Evolutionary conservation across 2,329 filamentous ascomycete species (phyloP).

Genomic region (Monosporascus ibericus): DNA sequence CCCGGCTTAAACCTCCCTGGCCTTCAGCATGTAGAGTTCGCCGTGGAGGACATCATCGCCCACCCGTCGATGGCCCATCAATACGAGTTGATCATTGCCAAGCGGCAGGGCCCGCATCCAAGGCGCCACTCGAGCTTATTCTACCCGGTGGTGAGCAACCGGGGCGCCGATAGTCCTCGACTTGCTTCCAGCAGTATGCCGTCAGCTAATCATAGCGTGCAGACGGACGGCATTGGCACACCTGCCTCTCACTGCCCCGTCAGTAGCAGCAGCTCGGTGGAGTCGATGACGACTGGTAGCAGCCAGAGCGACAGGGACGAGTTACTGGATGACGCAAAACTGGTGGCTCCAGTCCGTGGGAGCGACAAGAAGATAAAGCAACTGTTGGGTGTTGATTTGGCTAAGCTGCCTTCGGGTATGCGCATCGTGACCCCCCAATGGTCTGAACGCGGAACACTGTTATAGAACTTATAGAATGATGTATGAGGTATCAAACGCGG

Average conservation of each 20-base stretch:
- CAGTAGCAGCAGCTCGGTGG: slow-evolving; percentile 18
- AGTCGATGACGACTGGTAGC: slow-evolving; percentile 22
- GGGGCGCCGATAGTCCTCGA: background rate
- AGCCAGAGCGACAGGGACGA: slow-evolving; percentile 21
- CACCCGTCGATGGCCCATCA: slow-evolving; percentile 45
- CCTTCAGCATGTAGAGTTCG: slow-evolving; percentile 29
- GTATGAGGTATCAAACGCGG: background rate
- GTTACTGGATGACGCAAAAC: slow-evolving; percentile 4
- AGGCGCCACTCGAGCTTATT: slow-evolving; percentile 15
- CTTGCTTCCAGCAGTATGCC: too few relatives aligned
- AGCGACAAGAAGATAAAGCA: slow-evolving; percentile 1
- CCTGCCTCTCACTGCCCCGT: background rate
- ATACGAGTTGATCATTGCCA: slow-evolving; percentile 33
- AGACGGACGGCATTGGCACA: background rate
- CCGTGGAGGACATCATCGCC: slow-evolving; percentile 43
- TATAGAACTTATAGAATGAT: background rate
- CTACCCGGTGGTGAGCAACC: background rate
- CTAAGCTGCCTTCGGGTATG: background rate
- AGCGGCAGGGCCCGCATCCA: slow-evolving; percentile 15
- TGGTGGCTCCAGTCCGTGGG: background rate
- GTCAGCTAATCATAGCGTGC: too few relatives aligned
- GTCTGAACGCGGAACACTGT: background rate
- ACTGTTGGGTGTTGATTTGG: background rate
- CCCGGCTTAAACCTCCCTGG: slow-evolving; percentile 30
- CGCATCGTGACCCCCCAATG: background rate